Base-by-base conservation (phyloP, 768 basidiomycete species). In the Mrakia gelida region DNA sequence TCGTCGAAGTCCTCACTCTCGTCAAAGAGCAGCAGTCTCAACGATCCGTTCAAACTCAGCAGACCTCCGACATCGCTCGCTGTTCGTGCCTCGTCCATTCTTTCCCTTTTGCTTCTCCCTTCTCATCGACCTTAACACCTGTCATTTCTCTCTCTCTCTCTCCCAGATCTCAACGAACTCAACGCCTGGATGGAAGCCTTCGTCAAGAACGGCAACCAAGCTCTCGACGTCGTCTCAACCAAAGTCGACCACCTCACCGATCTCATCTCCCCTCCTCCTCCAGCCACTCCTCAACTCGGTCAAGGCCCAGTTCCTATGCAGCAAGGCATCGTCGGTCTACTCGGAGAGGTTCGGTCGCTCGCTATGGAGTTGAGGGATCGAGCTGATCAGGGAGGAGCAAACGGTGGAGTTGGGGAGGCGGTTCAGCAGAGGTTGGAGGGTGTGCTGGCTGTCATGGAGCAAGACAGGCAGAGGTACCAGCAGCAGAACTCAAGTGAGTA, bases 101-200 rank as follows among this genome's bases (percentile, higher is more conserved):
- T 45, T 45, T 16, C 45, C 3, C 4, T 3, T 38, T 38, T 8
- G 38, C 38, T 45, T 45, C 49, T 52, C 49, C 45, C n/a, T 23
- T 41, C 38, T 49, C 67, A 7, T 21, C 34, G 30, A 43, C 68
- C 13, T 45, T 9, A 34, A 6, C 4, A 1, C 11, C 18, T 34
- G 13, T 2, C 11, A 49, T 15, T 45, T 68, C 26, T 34, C 34
- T 43, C 13, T 11, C 16, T 45, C 38, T 23, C n/a, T 28, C 10
- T 49, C n/a, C 4, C 67, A 78, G 77, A 79, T 54, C 74, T 79
- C 11, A 73, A 79, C 68, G 79, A 77, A 45, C 81, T 81, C 62
- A 80, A 81, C 70, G 49, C 92, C 89, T 95, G 93, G 93, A 87
- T 95, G 61, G 93, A 94, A 80, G 86, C 89, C 3, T 93, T 94